Conservation (phyloP, 164 flowering plant species). For the Magnolia officinalis region DNA sequence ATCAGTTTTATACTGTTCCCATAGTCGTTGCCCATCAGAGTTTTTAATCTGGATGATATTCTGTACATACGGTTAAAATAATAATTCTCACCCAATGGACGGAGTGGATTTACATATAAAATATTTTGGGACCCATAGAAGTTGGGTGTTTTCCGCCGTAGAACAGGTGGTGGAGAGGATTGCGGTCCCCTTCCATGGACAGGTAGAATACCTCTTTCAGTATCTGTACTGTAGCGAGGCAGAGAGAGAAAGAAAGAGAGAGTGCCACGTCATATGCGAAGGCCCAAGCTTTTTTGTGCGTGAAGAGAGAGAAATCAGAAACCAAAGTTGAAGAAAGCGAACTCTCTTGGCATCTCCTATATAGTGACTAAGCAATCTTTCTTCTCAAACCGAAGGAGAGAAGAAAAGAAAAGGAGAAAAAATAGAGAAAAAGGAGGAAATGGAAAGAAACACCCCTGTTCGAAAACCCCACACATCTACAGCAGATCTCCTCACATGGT, state of each 20-base stretch:
- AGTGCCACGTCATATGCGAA: constrained; percentile 11
- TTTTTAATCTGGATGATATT: no score
- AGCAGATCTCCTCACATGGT: constrained; percentile 92
- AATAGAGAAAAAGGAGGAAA: constrained; percentile 9
- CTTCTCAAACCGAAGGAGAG: constrained; percentile 1
- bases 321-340: background rate
- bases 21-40: no score
- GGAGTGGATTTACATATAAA: no score
- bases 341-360: background rate
- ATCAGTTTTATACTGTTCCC: no score
- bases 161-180: no score
- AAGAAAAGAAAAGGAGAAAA: background rate
- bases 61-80: no score
- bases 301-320: constrained; percentile 13
- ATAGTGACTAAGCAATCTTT: background rate
- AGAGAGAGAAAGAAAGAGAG: background rate
- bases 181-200: no score
- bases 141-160: no score
- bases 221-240: background rate
- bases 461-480: constrained; percentile 92
- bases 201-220: background rate
- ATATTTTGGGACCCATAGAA: no score
- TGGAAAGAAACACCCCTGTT: constrained; percentile 79
- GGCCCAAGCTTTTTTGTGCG: constrained; percentile 13
- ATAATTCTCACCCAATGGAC: no score